Evolutionary conservation across 306 rosid species (phyloP).

Genomic region (Trichosanthes cucumerina): DNA sequence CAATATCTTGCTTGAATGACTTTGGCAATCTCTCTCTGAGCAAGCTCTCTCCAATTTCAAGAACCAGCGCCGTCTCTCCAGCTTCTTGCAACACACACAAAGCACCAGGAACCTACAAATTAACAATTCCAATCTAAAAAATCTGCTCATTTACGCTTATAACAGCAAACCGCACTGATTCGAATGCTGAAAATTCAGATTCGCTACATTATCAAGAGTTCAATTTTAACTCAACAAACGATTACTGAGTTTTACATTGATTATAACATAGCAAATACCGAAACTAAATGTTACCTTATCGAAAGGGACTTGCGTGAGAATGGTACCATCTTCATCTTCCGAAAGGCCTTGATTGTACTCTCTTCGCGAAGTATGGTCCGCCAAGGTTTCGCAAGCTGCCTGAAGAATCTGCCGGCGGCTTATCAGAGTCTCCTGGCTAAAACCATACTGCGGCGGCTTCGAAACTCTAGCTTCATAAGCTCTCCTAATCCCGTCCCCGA

Average conservation of each 20-base stretch:
- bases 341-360: slow-evolving; percentile 70
- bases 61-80: slow-evolving; percentile 68
- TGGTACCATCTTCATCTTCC: slow-evolving; percentile 49
- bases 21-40: slow-evolving; percentile 81
- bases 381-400: slow-evolving; percentile 92
- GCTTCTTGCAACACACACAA: slow-evolving; percentile 83
- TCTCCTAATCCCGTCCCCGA: slow-evolving; percentile 76
- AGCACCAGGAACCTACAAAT: slow-evolving; percentile 91
- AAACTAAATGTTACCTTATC: slow-evolving; percentile 43
- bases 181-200: neutral
- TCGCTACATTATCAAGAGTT: neutral
- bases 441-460: slow-evolving; percentile 78
- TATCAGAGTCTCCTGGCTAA: slow-evolving; percentile 64
- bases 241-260: neutral
- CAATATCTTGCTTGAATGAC: slow-evolving; percentile 86
- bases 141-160: neutral
- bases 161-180: neutral
- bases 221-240: neutral
- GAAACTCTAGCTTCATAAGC: slow-evolving; percentile 81
- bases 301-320: slow-evolving; percentile 75
- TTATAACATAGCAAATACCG: neutral
- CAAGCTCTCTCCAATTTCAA: slow-evolving; percentile 64
- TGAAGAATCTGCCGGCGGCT: slow-evolving; percentile 85
- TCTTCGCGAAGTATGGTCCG: slow-evolving; percentile 45
- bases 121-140: neutral